A percentile compares a stretch with the other conserved stretches of the same genome.
Evolutionary conservation across 2,329 filamentous ascomycete species (phyloP).

Genomic region (Epichloe glyceriae): DNA sequence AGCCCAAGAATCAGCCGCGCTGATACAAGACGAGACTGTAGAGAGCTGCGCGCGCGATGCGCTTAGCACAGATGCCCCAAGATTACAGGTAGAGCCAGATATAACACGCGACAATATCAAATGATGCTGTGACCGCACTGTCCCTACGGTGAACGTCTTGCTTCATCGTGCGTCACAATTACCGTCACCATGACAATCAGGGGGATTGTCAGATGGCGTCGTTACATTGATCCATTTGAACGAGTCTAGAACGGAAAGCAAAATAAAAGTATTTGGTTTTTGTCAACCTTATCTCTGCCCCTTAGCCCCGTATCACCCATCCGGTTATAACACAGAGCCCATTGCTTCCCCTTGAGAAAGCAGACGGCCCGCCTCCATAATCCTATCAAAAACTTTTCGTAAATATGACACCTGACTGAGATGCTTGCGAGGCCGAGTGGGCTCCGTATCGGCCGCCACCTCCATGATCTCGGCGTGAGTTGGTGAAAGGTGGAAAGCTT

Average conservation of each 20-base stretch:
- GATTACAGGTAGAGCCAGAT: neutral
- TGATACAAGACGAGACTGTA: neutral
- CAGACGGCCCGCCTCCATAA: constrained; percentile 37
- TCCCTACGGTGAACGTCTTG: neutral
- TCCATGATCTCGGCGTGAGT: constrained; percentile 30
- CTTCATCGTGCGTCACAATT: neutral
- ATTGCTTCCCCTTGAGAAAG: constrained; percentile 34
- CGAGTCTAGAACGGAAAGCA: constrained; percentile 25
- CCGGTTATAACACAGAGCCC: constrained; percentile 37
- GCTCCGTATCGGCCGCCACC: constrained; percentile 30
- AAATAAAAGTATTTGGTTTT: constrained; percentile 39
- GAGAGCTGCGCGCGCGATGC: neutral
- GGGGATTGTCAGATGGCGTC: neutral
- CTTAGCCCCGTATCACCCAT: constrained; percentile 35
- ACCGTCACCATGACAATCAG: neutral
- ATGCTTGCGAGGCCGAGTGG: constrained; percentile 33
- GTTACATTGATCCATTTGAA: constrained; percentile 8
- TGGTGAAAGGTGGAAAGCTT: constrained; percentile 21
- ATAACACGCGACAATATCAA: neutral
- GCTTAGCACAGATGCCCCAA: neutral
- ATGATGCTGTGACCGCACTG: neutral
- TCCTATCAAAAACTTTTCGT: constrained; percentile 44
- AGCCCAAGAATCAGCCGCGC: neutral
- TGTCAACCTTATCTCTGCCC: constrained; percentile 41
- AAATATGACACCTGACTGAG: constrained; percentile 41